Conservation (phyloP, 2,329 filamentous ascomycete species). For the Ilyonectria destructans region DNA sequence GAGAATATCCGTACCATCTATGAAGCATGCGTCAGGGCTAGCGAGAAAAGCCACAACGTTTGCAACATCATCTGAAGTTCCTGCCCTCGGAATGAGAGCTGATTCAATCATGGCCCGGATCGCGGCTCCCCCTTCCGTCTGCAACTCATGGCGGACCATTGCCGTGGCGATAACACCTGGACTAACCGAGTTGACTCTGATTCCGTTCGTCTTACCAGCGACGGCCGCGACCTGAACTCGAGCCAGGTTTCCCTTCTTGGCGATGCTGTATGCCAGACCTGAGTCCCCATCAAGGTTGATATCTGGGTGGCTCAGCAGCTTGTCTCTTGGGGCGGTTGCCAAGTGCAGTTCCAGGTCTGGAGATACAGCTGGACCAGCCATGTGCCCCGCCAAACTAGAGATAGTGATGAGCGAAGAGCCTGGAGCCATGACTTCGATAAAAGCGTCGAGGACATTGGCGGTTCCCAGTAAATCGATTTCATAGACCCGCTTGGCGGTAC, state of each 20-base stretch:
- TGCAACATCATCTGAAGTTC: not conserved
- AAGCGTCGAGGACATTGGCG: constrained; percentile 6
- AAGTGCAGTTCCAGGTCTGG: constrained; percentile 5
- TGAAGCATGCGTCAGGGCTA: not conserved
- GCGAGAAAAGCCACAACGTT: constrained; percentile 2
- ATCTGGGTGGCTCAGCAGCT: not conserved
- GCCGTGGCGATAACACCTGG: not conserved
- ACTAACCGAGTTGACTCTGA: constrained; percentile 9
- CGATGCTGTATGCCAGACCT: not conserved
- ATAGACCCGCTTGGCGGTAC: not conserved
- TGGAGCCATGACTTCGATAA: not conserved
- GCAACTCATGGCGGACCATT: not conserved
- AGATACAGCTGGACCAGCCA: not conserved
- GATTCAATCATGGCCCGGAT: not conserved
- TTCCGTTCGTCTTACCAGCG: not conserved
- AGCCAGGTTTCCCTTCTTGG: constrained; percentile 3
- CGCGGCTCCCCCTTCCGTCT: not conserved
- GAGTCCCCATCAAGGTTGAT: not conserved
- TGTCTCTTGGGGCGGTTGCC: constrained; percentile 4
- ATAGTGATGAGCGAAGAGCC: constrained; percentile 2
- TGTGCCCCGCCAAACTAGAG: constrained; percentile 8
- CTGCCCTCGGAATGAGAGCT: not conserved
- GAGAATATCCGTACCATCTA: not conserved
- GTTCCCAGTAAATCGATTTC: constrained; percentile 8
- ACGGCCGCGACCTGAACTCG: not conserved